These are phyloP conservation scores for Irineochytrium annulatum DNA, from an alignment of 192 early-diverging fungal species.

Conservation along the genomic window DNA sequence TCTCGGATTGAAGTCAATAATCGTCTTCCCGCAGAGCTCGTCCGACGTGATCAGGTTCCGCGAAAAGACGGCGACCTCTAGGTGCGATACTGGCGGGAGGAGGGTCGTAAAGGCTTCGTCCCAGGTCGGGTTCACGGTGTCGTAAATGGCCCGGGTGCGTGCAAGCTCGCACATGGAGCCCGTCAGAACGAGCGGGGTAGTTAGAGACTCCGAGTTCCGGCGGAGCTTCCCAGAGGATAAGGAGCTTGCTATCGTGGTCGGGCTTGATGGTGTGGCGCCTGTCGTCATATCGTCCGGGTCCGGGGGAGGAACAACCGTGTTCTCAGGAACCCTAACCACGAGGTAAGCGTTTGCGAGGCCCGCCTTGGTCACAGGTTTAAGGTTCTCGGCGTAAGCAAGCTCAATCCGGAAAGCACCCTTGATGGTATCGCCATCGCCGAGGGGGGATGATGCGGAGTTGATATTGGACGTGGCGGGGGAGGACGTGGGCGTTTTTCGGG, in stretches of 20 bases:
- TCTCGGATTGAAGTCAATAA: constrained; percentile 32
- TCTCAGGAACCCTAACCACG: constrained; percentile 48
- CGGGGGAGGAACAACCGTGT: constrained; percentile 41
- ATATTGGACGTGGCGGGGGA: constrained; percentile 15
- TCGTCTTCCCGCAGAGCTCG: constrained; percentile 47
- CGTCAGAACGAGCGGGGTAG: constrained; percentile 28
- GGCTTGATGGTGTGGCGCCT: background rate
- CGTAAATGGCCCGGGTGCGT: constrained; percentile 38
- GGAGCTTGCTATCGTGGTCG: background rate
- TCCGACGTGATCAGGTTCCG: constrained; percentile 45
- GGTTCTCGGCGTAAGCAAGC: constrained; percentile 48
- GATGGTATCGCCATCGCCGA: constrained; percentile 21
- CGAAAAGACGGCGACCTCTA: constrained; percentile 44
- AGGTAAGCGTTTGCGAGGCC: constrained; percentile 50
- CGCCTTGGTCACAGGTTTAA: constrained; percentile 52
- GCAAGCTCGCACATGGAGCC: constrained; percentile 41
- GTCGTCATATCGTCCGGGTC: constrained; percentile 19
- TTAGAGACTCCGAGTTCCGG: constrained; percentile 3
- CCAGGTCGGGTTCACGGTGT: constrained; percentile 51
- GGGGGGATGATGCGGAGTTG: background rate
- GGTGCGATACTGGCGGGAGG: constrained; percentile 45
- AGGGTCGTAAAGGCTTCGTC: constrained; percentile 50
- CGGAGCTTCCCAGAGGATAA: background rate
- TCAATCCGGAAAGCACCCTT: constrained; percentile 49
- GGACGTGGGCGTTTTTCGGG: background rate